Percentiles rank a stretch among this genome's conserved stretches.
Conservation (phyloP, 2,329 filamentous ascomycete species). For the Sclerotinia nivalis region DNA sequence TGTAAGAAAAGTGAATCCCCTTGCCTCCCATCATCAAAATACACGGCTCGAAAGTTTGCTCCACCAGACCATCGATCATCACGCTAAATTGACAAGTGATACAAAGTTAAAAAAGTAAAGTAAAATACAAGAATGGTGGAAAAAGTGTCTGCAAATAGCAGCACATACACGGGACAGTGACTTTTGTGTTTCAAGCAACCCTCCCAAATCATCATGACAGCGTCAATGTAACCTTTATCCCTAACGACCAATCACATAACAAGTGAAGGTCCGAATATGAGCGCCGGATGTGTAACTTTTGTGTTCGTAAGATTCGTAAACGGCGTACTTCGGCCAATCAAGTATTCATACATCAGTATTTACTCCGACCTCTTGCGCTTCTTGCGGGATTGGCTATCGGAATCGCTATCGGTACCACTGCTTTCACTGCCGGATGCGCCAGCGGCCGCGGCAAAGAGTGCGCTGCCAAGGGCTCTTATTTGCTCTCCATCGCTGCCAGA, state of each 20-base stretch:
- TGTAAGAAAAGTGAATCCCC: slow-evolving; percentile 35
- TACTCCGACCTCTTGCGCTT: slow-evolving; percentile 74
- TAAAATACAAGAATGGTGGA: slow-evolving; percentile 41
- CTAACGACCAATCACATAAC: slow-evolving; percentile 34
- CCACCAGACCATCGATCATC: slow-evolving; percentile 37
- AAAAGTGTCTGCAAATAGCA: slow-evolving; percentile 26
- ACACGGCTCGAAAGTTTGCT: slow-evolving; percentile 29
- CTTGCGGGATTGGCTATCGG: slow-evolving; percentile 58
- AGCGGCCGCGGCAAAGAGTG: slow-evolving; percentile 78
- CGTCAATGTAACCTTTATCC: slow-evolving; percentile 36
- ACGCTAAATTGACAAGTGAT: slow-evolving; percentile 42
- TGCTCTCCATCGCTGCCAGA: slow-evolving; percentile 56
- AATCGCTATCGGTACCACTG: slow-evolving; percentile 53
- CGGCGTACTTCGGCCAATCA: slow-evolving; percentile 33
- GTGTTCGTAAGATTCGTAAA: slow-evolving; percentile 37
- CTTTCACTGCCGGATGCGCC: slow-evolving; percentile 67
- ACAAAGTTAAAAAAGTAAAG: slow-evolving; percentile 33
- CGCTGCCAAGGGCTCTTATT: slow-evolving; percentile 68
- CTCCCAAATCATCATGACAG: slow-evolving; percentile 38
- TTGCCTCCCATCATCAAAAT: slow-evolving; percentile 24
- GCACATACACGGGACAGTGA: slow-evolving; percentile 35
- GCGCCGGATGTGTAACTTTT: slow-evolving; percentile 32
- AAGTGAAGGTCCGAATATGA: slow-evolving; percentile 36
- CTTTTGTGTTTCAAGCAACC: slow-evolving; percentile 35
- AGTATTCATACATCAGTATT: slow-evolving; percentile 21